These are phyloP conservation scores for Sclerospora graminicola DNA, from an alignment of 352 stramenopile species.

Conservation along the genomic window DNA sequence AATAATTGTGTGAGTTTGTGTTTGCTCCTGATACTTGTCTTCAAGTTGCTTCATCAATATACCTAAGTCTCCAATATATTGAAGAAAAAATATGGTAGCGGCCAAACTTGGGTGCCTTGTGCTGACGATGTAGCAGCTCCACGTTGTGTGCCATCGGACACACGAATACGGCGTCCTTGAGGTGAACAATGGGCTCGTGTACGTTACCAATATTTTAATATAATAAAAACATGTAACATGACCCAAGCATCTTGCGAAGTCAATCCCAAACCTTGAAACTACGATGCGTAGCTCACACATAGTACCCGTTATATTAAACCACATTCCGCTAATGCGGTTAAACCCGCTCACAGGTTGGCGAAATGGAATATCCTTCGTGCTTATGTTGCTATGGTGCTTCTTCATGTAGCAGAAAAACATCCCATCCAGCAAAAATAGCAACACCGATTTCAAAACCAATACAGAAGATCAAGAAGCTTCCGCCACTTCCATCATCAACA, in stretches of 20 bases:
- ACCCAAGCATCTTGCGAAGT: too few species aligned
- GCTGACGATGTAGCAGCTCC: conserved; percentile 86
- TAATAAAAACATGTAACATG: too few species aligned
- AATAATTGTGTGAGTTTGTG: conserved; percentile 80
- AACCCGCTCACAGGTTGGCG: conserved; percentile 33
- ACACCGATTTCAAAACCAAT: conserved; percentile 57
- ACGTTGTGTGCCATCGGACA: conserved; percentile 89
- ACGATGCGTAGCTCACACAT: too few species aligned
- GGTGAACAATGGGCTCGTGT: conserved; percentile 85
- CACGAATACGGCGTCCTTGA: conserved; percentile 93
- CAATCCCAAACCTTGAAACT: too few species aligned
- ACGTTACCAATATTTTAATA: too few species aligned
- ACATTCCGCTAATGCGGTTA: conserved; percentile 30
- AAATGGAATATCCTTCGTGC: conserved; percentile 70
- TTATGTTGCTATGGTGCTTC: conserved; percentile 39
- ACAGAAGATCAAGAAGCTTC: conserved; percentile 52
- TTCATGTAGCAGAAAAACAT: conserved; percentile 66
- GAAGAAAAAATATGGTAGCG: conserved; percentile 99
- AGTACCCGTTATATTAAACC: too few species aligned
- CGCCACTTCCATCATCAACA: conserved; percentile 29
- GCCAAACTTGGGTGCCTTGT: conserved; percentile 90
- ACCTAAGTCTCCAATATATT: conserved; percentile 98
- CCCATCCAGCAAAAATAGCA: conserved; percentile 47
- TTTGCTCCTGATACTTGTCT: conserved; percentile 78
- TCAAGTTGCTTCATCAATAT: conserved; percentile 94